phyloP scores from a whole-genome alignment of 2,329 filamentous ascomycete species.

The Xylariaceae sp. region DNA sequence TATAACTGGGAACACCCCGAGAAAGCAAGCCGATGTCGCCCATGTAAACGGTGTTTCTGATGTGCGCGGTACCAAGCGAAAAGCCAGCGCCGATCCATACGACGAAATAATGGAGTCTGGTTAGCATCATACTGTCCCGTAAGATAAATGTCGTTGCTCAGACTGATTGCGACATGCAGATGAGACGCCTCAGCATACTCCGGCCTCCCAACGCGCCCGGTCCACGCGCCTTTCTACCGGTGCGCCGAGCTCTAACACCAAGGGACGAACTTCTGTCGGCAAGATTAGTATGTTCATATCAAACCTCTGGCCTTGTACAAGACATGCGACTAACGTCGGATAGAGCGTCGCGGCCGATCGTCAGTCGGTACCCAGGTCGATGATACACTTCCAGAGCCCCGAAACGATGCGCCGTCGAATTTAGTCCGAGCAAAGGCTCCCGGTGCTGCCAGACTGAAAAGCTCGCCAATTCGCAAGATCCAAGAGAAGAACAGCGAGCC shows the following conservation, averaged over 20 bases:
- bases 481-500: constrained; percentile 9
- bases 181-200: neutral
- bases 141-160: too few species aligned
- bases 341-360: constrained; percentile 21
- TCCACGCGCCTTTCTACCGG: constrained; percentile 19
- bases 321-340: constrained; percentile 2
- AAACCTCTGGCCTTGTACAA: neutral
- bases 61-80: constrained; percentile 22
- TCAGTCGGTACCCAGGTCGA: constrained; percentile 8
- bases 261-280: constrained; percentile 10
- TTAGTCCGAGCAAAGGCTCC: constrained; percentile 14
- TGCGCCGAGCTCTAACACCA: constrained; percentile 16
- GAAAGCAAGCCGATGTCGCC: constrained; percentile 1
- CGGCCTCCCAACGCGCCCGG: neutral
- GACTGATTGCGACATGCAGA: neutral
- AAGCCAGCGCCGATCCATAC: constrained; percentile 23
- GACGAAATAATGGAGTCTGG: constrained; percentile 14
- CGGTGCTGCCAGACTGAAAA: constrained; percentile 10
- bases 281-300: constrained; percentile 12
- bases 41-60: constrained; percentile 9
- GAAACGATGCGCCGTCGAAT: constrained; percentile 12
- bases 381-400: constrained; percentile 7
- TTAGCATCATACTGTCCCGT: too few species aligned
- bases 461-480: constrained; percentile 5
- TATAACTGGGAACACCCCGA: constrained; percentile 5